These are phyloP conservation scores for Eucalyptus urophylla DNA, from an alignment of 345 rosid genomes.

Conservation along the genomic window DNA sequence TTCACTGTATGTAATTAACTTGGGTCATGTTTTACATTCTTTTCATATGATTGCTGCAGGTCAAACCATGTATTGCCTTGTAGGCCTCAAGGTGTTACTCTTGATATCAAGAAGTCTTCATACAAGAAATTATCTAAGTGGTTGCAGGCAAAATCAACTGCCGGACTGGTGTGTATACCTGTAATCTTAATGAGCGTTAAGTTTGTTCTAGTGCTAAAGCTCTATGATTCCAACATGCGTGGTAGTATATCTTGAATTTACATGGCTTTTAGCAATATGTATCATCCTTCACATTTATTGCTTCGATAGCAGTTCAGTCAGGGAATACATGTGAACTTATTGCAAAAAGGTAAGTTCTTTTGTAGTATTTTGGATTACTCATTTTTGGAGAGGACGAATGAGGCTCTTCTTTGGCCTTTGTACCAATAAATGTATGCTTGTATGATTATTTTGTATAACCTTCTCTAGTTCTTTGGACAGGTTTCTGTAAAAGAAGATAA, in stretches of 20 bases:
- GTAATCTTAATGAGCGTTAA: not conserved
- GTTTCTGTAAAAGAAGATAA: constrained; percentile 81
- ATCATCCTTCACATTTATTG: not conserved
- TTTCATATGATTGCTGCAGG: constrained; percentile 31
- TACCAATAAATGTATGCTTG: not conserved
- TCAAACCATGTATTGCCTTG: constrained; percentile 82
- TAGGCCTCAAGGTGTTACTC: constrained; percentile 67
- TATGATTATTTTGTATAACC: not conserved
- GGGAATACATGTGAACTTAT: not conserved
- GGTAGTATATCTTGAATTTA: not conserved
- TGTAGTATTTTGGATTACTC: not conserved
- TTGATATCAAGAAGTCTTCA: constrained; percentile 90
- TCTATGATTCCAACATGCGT: not conserved
- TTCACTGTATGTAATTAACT: not conserved
- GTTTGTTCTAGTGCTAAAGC: not conserved
- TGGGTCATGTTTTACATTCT: not conserved
- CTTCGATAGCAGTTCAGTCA: not conserved
- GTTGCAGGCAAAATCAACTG: constrained; percentile 78
- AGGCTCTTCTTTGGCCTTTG: not conserved
- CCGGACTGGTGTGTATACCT: constrained; percentile 53
- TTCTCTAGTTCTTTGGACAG: constrained; percentile 5
- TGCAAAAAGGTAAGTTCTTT: not conserved
- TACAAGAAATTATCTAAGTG: constrained; percentile 91
- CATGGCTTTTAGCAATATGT: not conserved
- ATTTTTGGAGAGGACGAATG: not conserved